phyloP scores from a whole-genome alignment of 192 early-diverging fungal species.

The Coemansia sp. region DNA sequence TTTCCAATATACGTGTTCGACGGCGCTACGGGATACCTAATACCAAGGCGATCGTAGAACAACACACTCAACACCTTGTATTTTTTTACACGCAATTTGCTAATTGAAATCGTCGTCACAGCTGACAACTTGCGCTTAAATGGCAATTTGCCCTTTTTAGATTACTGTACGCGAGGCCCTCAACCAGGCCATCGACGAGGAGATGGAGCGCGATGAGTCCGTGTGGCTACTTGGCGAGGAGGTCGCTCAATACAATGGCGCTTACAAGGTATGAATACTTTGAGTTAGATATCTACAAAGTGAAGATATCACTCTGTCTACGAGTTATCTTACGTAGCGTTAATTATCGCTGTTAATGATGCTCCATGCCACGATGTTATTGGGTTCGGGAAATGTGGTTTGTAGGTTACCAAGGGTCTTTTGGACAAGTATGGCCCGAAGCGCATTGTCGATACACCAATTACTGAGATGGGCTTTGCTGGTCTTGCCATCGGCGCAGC shows the following conservation, averaged over 20 bases:
- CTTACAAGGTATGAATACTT: constrained; percentile 83
- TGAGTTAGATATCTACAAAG: too few relatives aligned
- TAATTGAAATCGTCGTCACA: not conserved
- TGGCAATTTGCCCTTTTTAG: constrained; percentile 40
- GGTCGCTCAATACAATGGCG: constrained; percentile 98
- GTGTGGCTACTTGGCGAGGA: constrained; percentile 96
- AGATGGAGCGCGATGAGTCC: constrained; percentile 86
- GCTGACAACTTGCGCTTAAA: too few relatives aligned
- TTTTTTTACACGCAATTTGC: not conserved
- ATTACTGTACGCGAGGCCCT: constrained; percentile 97
- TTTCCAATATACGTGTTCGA: not conserved
- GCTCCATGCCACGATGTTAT: not conserved
- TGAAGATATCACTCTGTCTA: too few relatives aligned
- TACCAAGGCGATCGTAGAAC: too few relatives aligned
- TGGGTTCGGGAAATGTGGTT: not conserved
- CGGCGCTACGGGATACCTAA: too few relatives aligned
- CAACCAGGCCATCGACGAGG: constrained; percentile 96
- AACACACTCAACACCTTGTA: too few relatives aligned
- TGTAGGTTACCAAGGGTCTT: constrained; percentile 91
- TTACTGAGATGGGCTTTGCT: constrained; percentile 97
- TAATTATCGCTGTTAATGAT: not conserved
- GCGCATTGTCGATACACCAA: constrained; percentile 97
- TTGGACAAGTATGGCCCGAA: constrained; percentile 96
- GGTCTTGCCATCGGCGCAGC: constrained; percentile 95
- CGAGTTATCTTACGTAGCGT: too few relatives aligned